Percentiles rank a stretch among this genome's conserved stretches.
phyloP scores from a whole-genome alignment of 352 stramenopile species.

The Discostella stelligera region DNA sequence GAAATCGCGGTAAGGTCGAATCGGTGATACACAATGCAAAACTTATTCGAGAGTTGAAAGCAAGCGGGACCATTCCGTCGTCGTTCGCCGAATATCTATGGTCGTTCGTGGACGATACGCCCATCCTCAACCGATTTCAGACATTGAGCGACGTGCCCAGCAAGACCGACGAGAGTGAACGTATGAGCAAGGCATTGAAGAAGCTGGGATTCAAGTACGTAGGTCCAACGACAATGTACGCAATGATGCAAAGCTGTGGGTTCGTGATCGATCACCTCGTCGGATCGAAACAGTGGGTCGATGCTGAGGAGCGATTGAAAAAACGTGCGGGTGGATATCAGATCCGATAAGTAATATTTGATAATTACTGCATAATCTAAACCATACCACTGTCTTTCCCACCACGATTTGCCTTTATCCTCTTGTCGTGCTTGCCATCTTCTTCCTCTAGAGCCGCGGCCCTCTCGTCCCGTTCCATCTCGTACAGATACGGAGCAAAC shows the following conservation, averaged over 20 bases:
- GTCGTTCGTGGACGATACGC: slow-evolving; percentile 67
- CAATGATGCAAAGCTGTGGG: slow-evolving; percentile 71
- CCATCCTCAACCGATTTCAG: slow-evolving; percentile 45
- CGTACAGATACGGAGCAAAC: slow-evolving; percentile 64
- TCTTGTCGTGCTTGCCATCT: slow-evolving; percentile 15
- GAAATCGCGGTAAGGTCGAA: slow-evolving; percentile 58
- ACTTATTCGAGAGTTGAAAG: slow-evolving; percentile 51
- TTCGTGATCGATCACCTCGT: slow-evolving; percentile 75
- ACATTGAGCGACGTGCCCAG: slow-evolving; percentile 25
- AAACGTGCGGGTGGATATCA: slow-evolving; percentile 48
- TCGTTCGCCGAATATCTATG: slow-evolving; percentile 64
- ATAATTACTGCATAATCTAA: background rate
- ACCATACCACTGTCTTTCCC: slow-evolving; percentile 2
- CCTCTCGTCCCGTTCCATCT: slow-evolving; percentile 66
- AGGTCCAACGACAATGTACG: slow-evolving; percentile 68
- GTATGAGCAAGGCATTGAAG: slow-evolving; percentile 71
- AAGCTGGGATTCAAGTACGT: slow-evolving; percentile 70
- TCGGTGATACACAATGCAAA: slow-evolving; percentile 69
- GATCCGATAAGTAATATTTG: slow-evolving; percentile 8
- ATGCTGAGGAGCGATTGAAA: slow-evolving; percentile 43
- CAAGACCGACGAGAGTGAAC: slow-evolving; percentile 54
- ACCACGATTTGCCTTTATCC: slow-evolving; percentile 4
- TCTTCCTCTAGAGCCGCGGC: slow-evolving; percentile 57
- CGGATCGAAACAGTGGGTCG: slow-evolving; percentile 42
- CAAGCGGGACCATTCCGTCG: slow-evolving; percentile 16